These are phyloP conservation scores for Zymoseptoria ardabiliae DNA, from an alignment of 2,329 filamentous ascomycete genomes.

Conservation along the genomic window DNA sequence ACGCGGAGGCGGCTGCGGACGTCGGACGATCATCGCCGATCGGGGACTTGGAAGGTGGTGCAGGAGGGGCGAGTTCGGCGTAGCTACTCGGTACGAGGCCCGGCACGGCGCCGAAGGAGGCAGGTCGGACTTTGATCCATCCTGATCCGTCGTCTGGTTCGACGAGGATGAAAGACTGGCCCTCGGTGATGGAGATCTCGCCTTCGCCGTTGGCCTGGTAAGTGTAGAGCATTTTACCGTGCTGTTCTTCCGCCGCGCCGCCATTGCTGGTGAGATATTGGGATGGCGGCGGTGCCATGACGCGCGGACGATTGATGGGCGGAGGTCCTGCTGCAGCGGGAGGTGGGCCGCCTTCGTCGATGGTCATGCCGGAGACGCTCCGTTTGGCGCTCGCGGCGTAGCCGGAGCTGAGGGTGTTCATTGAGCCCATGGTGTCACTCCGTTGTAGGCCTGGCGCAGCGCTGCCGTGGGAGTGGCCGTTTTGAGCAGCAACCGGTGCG, in stretches of 20 bases:
- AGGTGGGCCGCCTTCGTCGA: slow-evolving; percentile 30
- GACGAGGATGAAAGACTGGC: slow-evolving; percentile 66
- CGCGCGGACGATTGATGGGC: slow-evolving; percentile 45
- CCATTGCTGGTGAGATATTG: slow-evolving; percentile 65
- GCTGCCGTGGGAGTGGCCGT: slow-evolving; percentile 27
- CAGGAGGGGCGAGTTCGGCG: slow-evolving; percentile 51
- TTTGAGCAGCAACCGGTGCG: slow-evolving; percentile 15
- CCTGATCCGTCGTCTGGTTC: slow-evolving; percentile 89
- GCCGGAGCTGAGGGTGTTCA: slow-evolving; percentile 67
- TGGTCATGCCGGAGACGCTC: slow-evolving; percentile 58
- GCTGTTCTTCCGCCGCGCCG: slow-evolving; percentile 48
- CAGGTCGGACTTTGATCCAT: slow-evolving; percentile 72
- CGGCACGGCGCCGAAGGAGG: slow-evolving; percentile 54
- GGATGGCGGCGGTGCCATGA: slow-evolving; percentile 80
- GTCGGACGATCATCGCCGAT: slow-evolving; percentile 15
- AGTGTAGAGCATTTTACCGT: slow-evolving; percentile 80
- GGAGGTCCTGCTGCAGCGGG: slow-evolving; percentile 34
- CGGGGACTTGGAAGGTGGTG: slow-evolving; percentile 9
- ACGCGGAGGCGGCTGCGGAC: slow-evolving; percentile 52
- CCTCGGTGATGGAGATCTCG: slow-evolving; percentile 73
- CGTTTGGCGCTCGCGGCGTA: slow-evolving; percentile 73
- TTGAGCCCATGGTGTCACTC: slow-evolving; percentile 81
- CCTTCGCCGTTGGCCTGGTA: slow-evolving; percentile 77
- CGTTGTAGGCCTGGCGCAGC: slow-evolving; percentile 60
- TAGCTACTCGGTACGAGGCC: slow-evolving; percentile 86